Evolutionary conservation across 495 filamentous ascomycete species (phyloP).

Genomic region (Aspergillus affinis): DNA sequence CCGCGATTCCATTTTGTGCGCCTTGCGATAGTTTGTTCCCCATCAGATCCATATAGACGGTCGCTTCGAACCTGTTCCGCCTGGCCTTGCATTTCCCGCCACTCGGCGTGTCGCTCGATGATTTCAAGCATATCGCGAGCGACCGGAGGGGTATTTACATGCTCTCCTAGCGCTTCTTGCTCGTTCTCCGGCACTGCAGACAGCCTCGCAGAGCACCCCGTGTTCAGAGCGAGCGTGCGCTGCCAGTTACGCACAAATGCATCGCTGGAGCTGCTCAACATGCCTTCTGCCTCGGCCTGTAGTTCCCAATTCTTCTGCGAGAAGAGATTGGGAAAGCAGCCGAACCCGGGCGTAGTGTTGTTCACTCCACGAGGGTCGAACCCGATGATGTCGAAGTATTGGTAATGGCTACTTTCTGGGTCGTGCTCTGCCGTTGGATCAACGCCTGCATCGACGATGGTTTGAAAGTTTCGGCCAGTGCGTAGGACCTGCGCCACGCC

Average conservation of each 20-base stretch:
- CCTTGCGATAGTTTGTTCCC: conserved; percentile 23
- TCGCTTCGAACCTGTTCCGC: conserved; percentile 30
- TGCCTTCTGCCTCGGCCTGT: conserved; percentile 41
- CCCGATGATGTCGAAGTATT: conserved; percentile 55
- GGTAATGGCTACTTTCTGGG: conserved; percentile 15
- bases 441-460: conserved; percentile 39
- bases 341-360: conserved; percentile 46
- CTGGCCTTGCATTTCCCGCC: conserved; percentile 37
- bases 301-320: conserved; percentile 42
- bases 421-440: conserved; percentile 17
- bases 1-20: conserved; percentile 37
- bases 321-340: conserved; percentile 47
- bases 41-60: conserved; percentile 29
- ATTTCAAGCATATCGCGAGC: conserved; percentile 53
- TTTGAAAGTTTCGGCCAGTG: conserved; percentile 40
- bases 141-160: conserved; percentile 48
- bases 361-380: conserved; percentile 58
- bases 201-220: conserved; percentile 35
- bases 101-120: conserved; percentile 49
- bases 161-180: conserved; percentile 42
- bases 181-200: conserved; percentile 20
- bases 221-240: conserved; percentile 44
- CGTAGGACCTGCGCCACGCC: conserved; percentile 41
- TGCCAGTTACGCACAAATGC: conserved; percentile 48
- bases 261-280: conserved; percentile 35